Base-by-base conservation (phyloP, 352 stramenopile species). In the Blastocystis hominis region DNA sequence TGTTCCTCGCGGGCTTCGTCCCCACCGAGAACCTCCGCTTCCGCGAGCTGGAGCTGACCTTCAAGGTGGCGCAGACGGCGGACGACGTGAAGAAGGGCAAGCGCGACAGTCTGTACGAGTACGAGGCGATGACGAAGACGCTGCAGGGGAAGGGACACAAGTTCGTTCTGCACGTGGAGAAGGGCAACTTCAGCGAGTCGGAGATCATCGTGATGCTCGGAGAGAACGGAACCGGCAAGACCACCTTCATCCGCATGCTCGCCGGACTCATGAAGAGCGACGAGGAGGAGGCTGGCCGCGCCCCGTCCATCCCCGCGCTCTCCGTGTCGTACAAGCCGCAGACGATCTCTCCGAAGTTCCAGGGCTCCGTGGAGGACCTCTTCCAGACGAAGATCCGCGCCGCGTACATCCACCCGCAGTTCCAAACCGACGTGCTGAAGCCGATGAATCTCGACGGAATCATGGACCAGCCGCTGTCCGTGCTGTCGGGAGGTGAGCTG, bases 221-320 rank as follows among this genome's bases (percentile, higher is more conserved):
- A 86, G 97, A 99, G 90, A 99, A 99, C 91, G 97, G 97, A 90
- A 98, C 95, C 53, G 96, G 97, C 89, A 99, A 99, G 91, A 99
- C 97, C 24, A 99, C 97, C 40, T 99, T 99, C 91, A 98, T 99
- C 75, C 92, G 95, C 88, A 99, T 99, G 97, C 93, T 99, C 17
- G 97, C 97, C 44, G 97, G 97, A 89, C 91, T 98, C 69, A 92
- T 98, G 77, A 98, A 98, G 91, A 97, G 93, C 64, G 97, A 99
- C 89, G 96, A 98, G 90, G 95, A 98, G 90, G 46, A 90, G 47
- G 70, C 54, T 15, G 62, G 38, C 1, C 38, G 90, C 34, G 36
- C 30, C 0, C 30, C 56, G 15, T 17, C 59, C 24, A 42, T 90
- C 9, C 88, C 89, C n/a, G 47, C 75, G 24, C 89, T 91, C n/a